Base-by-base conservation (phyloP, 1,284 basidiomycete species). In the Ceratobasidium sp. region DNA sequence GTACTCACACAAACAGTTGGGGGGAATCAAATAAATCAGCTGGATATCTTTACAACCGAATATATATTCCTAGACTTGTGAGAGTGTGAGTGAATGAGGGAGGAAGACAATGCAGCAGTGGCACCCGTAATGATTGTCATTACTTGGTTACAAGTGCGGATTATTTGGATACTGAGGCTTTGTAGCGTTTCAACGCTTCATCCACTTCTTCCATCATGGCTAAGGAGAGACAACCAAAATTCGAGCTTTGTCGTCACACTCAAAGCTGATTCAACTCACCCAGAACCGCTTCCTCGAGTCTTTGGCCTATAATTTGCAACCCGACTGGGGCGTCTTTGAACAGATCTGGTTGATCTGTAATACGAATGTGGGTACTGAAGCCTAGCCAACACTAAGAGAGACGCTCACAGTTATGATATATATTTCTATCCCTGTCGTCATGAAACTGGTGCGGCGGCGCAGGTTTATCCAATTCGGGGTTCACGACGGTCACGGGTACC, bases 231-330 rank as follows among this genome's bases (percentile, higher is more conserved):
- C 13, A 66, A 42, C 33, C 33, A 17, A n/a, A n/a, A 20, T 26
- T 66, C 15, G 13, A 15, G 20, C 3, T 5, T 12, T 9, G 4
- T 54, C 33, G 5, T 4, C 3, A 17, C 44, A 28, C 7, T 23
- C 12, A 57, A 33, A 15, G 44, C 17, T 3, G 46, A 33, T 44
- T 57, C 10, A 42, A 62, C 68, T 44, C 68, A 71, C 68, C 68
- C 3, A 71, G 40, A 12, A 93, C 87, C 0, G 90, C 93, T 80
- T 94, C 93, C 81, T 95, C 92, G 57, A 91, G 85, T n/a, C 90
- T 90, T 69, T 89, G 86, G 0, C 90, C 92, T 2, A 94, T 87
- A 5, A 94, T 81, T 81, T 95, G 94, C 33, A 95, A 83, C n/a
- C 87, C 85, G 6, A 94, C 86, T 0, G 94, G 94, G 0, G 90